Evolutionary conservation across 192 early-diverging fungal species (phyloP), one percentile per base, ranked within the genome.

Genomic region (Geosiphon pyriformis): DNA sequence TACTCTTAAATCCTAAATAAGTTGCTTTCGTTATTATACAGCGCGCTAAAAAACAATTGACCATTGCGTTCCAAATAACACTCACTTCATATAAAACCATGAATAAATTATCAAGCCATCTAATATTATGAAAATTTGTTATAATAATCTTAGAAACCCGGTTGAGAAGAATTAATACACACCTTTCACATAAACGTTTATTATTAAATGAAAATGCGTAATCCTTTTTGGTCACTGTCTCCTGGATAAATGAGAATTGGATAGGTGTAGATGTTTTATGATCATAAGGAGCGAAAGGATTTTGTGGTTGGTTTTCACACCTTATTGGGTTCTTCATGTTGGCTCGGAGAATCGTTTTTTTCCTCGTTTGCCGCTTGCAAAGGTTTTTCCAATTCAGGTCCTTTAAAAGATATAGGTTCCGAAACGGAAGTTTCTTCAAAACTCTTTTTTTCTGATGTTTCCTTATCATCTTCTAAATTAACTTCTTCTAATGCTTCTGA

Each of bases 81-180:
- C 27, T 3, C 61, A 75, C 94, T 59, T 97, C 95, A 70, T 95
- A 99, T 49, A 99, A 77, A 2, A 99, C 93, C 97, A 99, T 97
- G 61, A 98, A 98, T 51, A 96, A 79, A 76, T 99, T 98, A 72
- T 99, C 97, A 57, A 99, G 83, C 97, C 97, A 99, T 67, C 96
- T 93, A n/a, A 42, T 31, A 52, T 25, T 33, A 65, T 33, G 20
- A 15, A 35, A 4, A 25, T 55, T 53, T 18, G 33, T 11, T 7
- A 33, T 25, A 34, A 34, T 33, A 53, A 29, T 27, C 17, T 53
- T n/a, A 48, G 20, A 20, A 50, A 31, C 22, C 37, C 15, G 15
- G 15, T 42, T 42, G 7, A 42, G 37, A 10, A 10, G 37, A 29
- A 30, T 6, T 59, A 7, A 34, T 11, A 11, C 17, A 29, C 22